phyloP scores from a whole-genome alignment of 1,139 yeast genomes.

The Blastobotrys aristatus region DNA sequence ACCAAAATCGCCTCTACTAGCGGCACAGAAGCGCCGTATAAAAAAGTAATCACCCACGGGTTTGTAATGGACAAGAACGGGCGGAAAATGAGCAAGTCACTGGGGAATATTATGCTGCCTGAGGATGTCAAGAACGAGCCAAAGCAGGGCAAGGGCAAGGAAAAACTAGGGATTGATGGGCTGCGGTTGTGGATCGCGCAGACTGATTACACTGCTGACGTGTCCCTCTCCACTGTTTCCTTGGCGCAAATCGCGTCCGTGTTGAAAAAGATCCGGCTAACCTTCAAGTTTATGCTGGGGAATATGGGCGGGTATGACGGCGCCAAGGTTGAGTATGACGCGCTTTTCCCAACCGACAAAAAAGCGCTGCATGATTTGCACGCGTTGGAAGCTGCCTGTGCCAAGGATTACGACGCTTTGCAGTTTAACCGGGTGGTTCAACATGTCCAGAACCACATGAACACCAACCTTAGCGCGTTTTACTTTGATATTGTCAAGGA shows the following conservation, averaged over 20 bases:
- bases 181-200: conserved; percentile 88
- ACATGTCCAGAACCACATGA: conserved; percentile 65
- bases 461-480: conserved; percentile 68
- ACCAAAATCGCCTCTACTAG: conserved; percentile 57
- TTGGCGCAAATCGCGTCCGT: conserved; percentile 73
- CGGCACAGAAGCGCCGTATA: conserved; percentile 54
- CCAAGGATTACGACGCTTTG: conserved; percentile 47
- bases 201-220: conserved; percentile 77
- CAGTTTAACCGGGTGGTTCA: conserved; percentile 65
- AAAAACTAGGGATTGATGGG: conserved; percentile 87
- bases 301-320: conserved; percentile 47
- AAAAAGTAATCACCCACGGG: conserved; percentile 82
- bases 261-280: conserved; percentile 73
- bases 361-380: conserved; percentile 54
- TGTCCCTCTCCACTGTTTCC: conserved; percentile 67
- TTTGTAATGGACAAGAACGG: conserved; percentile 84
- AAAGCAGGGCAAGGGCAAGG: conserved; percentile 48
- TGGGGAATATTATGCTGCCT: conserved; percentile 80
- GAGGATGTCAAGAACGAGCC: conserved; percentile 40
- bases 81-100: conserved; percentile 87
- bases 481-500: conserved; percentile 89
- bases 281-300: conserved; percentile 77
- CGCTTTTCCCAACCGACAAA: conserved; percentile 57
- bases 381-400: conserved; percentile 43
- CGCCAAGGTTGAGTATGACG: conserved; percentile 33